Conservation (phyloP, 2,329 filamentous ascomycete species). For the Ophiosphaerella herpotricha region DNA sequence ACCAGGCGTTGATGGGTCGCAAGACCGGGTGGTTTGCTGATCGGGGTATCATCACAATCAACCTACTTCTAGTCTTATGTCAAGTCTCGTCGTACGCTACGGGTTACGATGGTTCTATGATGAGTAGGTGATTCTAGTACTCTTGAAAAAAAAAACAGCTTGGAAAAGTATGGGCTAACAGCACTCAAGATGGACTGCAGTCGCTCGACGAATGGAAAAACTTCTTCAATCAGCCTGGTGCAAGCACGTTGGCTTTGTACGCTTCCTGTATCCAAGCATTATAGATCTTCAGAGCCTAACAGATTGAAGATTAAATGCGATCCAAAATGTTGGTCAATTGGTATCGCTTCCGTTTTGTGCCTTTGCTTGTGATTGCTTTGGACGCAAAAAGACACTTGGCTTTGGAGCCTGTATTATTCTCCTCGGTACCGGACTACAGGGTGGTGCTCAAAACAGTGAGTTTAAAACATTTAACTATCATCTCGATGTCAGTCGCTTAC, state of each 20-base stretch:
- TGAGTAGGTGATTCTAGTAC: conserved; percentile 4
- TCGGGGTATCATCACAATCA: conserved; percentile 8
- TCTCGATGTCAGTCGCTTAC: neutral
- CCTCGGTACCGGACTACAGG: conserved; percentile 36
- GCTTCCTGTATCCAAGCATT: neutral
- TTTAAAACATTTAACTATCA: neutral
- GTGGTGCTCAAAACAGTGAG: conserved; percentile 9
- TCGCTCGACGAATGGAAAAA: conserved; percentile 10
- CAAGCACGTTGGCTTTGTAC: conserved; percentile 3
- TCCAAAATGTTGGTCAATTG: conserved; percentile 32
- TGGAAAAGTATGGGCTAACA: neutral
- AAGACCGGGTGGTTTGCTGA: conserved; percentile 6
- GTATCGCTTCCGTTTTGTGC: conserved; percentile 28
- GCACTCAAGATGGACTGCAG: conserved; percentile 3
- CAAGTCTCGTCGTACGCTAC: conserved; percentile 13
- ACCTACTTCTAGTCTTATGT: conserved; percentile 8
- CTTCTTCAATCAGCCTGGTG: conserved; percentile 4
- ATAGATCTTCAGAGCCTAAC: neutral
- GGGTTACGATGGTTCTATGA: conserved; percentile 17
- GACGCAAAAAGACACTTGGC: conserved; percentile 42
- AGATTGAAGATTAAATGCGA: conserved; percentile 18
- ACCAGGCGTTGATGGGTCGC: conserved; percentile 4
- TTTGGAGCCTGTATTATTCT: conserved; percentile 48
- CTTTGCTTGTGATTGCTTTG: conserved; percentile 45
- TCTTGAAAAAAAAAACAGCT: too few species aligned